Percentiles rank a stretch among this genome's conserved stretches.
Conservation (phyloP, 169 alveolate species). For the Plasmodium sp. region DNA sequence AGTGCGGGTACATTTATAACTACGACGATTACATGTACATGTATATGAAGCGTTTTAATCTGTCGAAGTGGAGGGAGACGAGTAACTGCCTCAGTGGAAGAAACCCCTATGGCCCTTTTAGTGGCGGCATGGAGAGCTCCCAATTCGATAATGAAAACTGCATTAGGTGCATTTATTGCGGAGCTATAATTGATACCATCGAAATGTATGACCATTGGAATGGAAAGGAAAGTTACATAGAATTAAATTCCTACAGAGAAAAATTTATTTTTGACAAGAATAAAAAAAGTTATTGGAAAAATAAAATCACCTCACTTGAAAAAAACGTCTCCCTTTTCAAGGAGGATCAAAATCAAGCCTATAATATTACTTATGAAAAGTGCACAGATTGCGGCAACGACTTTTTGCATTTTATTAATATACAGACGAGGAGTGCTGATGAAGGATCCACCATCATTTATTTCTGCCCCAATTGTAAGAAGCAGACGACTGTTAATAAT, state of each 20-base stretch:
- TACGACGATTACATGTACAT: conserved; percentile 64
- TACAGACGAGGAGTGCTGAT: conserved; percentile 92
- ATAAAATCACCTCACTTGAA: conserved; percentile 50
- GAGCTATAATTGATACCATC: conserved; percentile 16
- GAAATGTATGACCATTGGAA: conserved; percentile 11
- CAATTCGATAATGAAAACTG: not conserved
- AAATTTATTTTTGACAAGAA: conserved; percentile 81
- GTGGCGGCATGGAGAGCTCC: not conserved
- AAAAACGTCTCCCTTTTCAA: conserved; percentile 54
- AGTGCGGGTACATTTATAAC: conserved; percentile 68
- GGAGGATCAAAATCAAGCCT: conserved; percentile 62
- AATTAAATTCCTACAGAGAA: conserved; percentile 80
- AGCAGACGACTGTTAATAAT: conserved; percentile 86
- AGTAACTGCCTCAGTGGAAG: not conserved
- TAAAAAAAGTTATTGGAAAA: conserved; percentile 85
- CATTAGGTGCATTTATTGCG: conserved; percentile 69
- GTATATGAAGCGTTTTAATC: conserved; percentile 24
- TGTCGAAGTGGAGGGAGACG: not conserved
- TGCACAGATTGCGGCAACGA: conserved; percentile 89
- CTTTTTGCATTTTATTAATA: conserved; percentile 85
- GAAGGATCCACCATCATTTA: conserved; percentile 91
- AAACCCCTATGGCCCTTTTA: not conserved
- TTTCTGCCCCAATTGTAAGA: conserved; percentile 87
- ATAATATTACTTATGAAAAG: conserved; percentile 82
- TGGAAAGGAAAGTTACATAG: conserved; percentile 62